Evolutionary conservation across 345 rosid genomes (phyloP).

Genomic region (Eucalyptus marginata): DNA sequence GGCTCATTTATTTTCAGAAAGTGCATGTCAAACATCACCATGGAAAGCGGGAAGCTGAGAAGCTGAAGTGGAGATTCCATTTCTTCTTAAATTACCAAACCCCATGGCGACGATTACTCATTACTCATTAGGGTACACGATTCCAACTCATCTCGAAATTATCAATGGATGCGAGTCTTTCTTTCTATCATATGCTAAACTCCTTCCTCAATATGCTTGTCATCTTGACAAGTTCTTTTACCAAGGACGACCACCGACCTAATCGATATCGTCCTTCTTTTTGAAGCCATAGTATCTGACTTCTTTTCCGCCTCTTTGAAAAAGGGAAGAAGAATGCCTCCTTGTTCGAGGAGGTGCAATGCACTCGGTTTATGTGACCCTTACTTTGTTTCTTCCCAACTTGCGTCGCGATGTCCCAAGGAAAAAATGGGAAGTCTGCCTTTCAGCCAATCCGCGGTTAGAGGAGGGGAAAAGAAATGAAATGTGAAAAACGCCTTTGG

Average conservation of each 20-base stretch:
- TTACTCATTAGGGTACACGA: neutral
- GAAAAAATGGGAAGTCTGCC: neutral
- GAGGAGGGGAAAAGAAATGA: neutral
- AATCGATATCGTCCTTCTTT: neutral
- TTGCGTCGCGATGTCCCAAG: neutral
- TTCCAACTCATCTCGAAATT: neutral
- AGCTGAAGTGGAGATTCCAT: neutral
- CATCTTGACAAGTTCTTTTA: neutral
- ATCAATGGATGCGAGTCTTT: neutral
- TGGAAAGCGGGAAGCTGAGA: neutral
- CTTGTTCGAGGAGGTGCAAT: neutral
- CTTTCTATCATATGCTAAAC: neutral
- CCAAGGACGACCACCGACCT: neutral
- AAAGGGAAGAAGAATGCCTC: neutral
- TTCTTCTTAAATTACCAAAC: neutral
- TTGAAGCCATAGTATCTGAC: neutral
- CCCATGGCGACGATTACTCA: neutral
- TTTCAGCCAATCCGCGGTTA: neutral
- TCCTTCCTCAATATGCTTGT: neutral
- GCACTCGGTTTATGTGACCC: neutral
- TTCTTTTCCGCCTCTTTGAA: neutral
- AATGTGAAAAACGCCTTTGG: neutral
- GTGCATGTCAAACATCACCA: neutral
- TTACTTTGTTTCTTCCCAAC: neutral
- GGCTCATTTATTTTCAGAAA: neutral